Base-by-base conservation (phyloP, 768 basidiomycete species). In the Boletus bicolor region DNA sequence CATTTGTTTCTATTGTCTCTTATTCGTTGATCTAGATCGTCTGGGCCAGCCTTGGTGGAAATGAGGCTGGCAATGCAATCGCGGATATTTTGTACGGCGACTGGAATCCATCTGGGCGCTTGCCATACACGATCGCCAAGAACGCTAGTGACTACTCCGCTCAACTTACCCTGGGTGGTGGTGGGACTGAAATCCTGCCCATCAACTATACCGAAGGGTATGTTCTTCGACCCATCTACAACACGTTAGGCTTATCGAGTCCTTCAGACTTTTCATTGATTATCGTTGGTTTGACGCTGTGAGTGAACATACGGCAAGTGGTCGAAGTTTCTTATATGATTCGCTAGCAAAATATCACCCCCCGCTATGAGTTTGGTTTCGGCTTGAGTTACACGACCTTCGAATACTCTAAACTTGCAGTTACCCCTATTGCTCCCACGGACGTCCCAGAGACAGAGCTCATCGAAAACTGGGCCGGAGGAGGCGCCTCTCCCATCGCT, bases 351-450 rank as follows among this genome's bases (percentile, higher is more conserved):
- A 81, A 85, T 58, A 90, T 92, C 59, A 78, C 77, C 0, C 91
- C 91, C 4, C 87, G 89, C 37, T 93, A 84, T 64, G 90, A 91
- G 65, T 98, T 98, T 68, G 94, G 94, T 5, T 95, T 85, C 67
- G 94, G 94, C 0, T 69, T 95, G 65, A 89, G 85, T 53, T 98
- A 97, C 75, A 88, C 94, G 38, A 79, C 73, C 2, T 98, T 95
- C 69, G 71, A 79, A 34, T 95, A 92, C 68, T 82, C 77, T 42
- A 73, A 79, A 34, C 73, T 94, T 11, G 60, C 75, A 3, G 71
- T 90, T 35, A 67, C 66, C 15, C 73, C 75, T 52, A 68, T 87
- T 5, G 51, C 64, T 9, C 54, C 60, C 17, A 67, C 68, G 35
- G 73, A 77, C n/a, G n/a, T n/a, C 7, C 59, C 67, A 4, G 57